phyloP scores from a whole-genome alignment of 176 grass and related monocot species.

The Leersia perrieri region DNA sequence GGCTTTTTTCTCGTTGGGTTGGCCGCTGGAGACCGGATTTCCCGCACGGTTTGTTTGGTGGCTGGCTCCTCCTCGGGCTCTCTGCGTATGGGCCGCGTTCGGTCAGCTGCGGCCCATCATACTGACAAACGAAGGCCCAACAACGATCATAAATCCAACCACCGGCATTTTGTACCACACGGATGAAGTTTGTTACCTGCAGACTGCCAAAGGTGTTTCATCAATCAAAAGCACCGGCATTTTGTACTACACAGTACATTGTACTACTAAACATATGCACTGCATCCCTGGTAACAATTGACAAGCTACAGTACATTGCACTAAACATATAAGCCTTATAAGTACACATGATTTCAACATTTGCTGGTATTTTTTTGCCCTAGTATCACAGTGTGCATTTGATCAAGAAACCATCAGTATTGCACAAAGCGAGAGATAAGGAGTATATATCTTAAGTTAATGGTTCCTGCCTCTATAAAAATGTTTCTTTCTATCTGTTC shows the following conservation, averaged over 20 bases:
- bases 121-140: too few relatives aligned
- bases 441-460: background rate
- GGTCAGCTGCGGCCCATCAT: background rate
- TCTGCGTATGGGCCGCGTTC: background rate
- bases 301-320: background rate
- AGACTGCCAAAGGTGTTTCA: too few relatives aligned
- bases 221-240: too few relatives aligned
- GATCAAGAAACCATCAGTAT: slow-evolving; percentile 8
- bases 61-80: background rate
- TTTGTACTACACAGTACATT: too few relatives aligned
- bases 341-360: background rate
- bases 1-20: background rate
- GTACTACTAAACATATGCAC: too few relatives aligned
- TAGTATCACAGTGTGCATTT: background rate
- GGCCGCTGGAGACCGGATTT: slow-evolving; percentile 36
- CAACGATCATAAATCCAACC: background rate
- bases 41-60: slow-evolving; percentile 36
- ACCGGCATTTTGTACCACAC: too few relatives aligned
- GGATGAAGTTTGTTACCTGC: too few relatives aligned
- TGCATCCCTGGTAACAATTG: background rate
- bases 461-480: slow-evolving; percentile 25
- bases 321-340: background rate
- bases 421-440: slow-evolving; percentile 18
- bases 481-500: slow-evolving; percentile 24
- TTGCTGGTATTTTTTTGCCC: background rate